Evolutionary conservation across 1,284 basidiomycete genomes (phyloP), one percentile per base, ranked within the genome.

Genomic region (Hemileia vastatrix): DNA sequence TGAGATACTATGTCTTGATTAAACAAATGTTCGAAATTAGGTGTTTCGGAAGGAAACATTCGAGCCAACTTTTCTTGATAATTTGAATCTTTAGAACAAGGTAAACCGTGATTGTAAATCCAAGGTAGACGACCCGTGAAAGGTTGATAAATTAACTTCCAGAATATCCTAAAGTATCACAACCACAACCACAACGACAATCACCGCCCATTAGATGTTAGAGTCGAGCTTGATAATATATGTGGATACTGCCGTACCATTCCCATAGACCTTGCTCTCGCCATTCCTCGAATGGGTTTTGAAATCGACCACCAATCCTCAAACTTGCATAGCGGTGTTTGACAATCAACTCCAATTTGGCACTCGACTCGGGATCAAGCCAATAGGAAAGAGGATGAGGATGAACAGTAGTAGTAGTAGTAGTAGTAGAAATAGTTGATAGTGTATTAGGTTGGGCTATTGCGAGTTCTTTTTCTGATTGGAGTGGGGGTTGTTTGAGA

Each of bases 271-370:
- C 79, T 67, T 80, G 79, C 65, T 80, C 79, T 62, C 79, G 71
- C 79, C 79, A 80, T 64, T 80, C 79, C 8, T 75, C 73, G 53
- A 78, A 77, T 1, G 78, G 77, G 66, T 80, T 80, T 68, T 77
- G 65, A 50, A 23, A 50, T 27, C 48, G 15, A 50, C 48, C 48
- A 27, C 48, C 48, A 21, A 50, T 50, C 15, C 27, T 4, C 15
- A 50, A 24, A 50, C 48, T 50, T 9, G 48, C 48, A 50, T 23
- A 50, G 15, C 48, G 48, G 21, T 19, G 13, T 15, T 50, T 50
- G 2, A 50, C 19, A 13, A 27, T 27, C 21, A 23, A 4, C 21
- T 50, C 48, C 1, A 50, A 27, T 27, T 50, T 6, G 6, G 15
- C 48, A 23, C 21, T 4, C 15, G n/a, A n/a, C n/a, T n/a, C n/a